Evolutionary conservation across 768 basidiomycete species (phyloP).

Genomic region (Boletus subcaerulescens): DNA sequence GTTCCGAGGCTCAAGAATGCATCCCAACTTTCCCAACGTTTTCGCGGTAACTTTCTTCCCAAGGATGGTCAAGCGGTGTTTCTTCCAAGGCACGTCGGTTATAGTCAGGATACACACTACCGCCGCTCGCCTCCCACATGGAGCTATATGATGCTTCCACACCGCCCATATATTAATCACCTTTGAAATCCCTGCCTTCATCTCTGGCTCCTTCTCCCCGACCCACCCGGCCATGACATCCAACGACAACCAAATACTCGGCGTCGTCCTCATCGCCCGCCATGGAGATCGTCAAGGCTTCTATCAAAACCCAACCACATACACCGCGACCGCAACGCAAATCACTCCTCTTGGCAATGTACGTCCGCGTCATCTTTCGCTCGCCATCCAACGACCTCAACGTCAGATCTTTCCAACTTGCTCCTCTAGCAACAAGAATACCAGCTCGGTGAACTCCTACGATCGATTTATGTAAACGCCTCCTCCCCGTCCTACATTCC

Average conservation of each 20-base stretch:
- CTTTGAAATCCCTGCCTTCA: neutral
- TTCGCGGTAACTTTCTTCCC: no score
- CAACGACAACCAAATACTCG: slow-evolving; percentile 38
- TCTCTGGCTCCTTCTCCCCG: neutral
- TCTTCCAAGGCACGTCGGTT: neutral
- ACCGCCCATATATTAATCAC: neutral
- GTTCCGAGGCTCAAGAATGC: no score
- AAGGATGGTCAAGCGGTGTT: no score
- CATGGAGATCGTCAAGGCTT: slow-evolving; percentile 66
- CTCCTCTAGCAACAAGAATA: slow-evolving; percentile 52
- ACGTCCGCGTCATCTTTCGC: slow-evolving; percentile 9
- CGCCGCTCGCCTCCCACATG: neutral
- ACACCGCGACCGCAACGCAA: slow-evolving; percentile 52
- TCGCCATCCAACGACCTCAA: neutral
- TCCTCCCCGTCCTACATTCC: slow-evolving; percentile 53
- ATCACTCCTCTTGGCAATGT: slow-evolving; percentile 71
- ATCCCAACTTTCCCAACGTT: no score
- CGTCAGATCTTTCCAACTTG: neutral
- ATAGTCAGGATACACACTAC: neutral
- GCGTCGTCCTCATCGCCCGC: slow-evolving; percentile 54
- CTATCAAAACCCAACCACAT: slow-evolving; percentile 59
- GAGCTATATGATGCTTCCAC: neutral
- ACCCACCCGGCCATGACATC: slow-evolving; percentile 13
- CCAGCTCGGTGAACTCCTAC: slow-evolving; percentile 52
- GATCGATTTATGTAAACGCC: slow-evolving; percentile 49